Percentiles rank a stretch among this genome's conserved stretches.
These are phyloP conservation scores for Ophiostoma sp. DNA, from an alignment of 2,329 filamentous ascomycete species.

Conservation along the genomic window DNA sequence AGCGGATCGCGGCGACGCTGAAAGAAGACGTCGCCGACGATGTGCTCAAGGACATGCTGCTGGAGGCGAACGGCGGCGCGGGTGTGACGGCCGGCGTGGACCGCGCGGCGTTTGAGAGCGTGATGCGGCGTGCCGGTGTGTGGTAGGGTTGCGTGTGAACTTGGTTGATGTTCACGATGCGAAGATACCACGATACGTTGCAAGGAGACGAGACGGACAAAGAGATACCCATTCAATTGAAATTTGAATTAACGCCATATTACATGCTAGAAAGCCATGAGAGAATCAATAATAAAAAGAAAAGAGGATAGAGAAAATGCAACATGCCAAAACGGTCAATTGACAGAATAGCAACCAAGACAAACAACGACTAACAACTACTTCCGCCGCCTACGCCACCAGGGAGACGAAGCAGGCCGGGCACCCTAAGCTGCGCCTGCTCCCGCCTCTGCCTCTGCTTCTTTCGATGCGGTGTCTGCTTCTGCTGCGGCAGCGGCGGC, in stretches of 20 bases:
- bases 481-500: slow-evolving; percentile 27
- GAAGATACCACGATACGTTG: background rate
- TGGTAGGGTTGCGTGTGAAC: slow-evolving; percentile 56
- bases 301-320: background rate
- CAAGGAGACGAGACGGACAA: background rate
- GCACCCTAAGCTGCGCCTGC: background rate
- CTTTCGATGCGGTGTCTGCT: background rate
- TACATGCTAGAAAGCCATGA: slow-evolving; percentile 19
- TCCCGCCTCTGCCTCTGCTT: background rate
- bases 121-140: slow-evolving; percentile 78
- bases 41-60: slow-evolving; percentile 84
- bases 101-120: slow-evolving; percentile 74
- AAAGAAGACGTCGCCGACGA: slow-evolving; percentile 73
- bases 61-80: slow-evolving; percentile 82
- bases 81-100: slow-evolving; percentile 66
- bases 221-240: background rate
- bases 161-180: background rate
- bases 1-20: slow-evolving; percentile 70
- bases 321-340: background rate
- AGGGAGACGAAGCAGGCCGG: background rate
- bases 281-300: background rate
- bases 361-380: background rate
- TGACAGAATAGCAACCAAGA: background rate
- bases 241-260: slow-evolving; percentile 14
- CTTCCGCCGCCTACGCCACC: background rate